These are phyloP conservation scores for Kazachstania sp. DNA, from an alignment of 1,139 yeast genomes.

Conservation along the genomic window DNA sequence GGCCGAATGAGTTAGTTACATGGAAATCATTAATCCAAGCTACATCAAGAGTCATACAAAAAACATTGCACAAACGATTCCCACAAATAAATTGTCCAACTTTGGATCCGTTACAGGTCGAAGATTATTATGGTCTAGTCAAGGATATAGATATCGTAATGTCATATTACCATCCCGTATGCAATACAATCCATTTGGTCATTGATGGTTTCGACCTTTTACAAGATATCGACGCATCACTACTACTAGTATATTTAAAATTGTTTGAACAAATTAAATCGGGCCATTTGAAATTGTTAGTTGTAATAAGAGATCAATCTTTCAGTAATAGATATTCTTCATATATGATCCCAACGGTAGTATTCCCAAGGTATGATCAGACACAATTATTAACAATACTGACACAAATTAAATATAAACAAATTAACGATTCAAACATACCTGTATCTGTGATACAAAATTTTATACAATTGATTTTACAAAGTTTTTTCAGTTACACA, in stretches of 20 bases:
- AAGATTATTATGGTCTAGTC: slow-evolving; percentile 24
- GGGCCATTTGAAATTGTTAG: slow-evolving; percentile 19
- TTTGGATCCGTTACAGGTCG: slow-evolving; percentile 28
- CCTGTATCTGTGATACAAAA: slow-evolving; percentile 10
- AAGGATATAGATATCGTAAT: slow-evolving; percentile 8
- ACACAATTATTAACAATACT: slow-evolving; percentile 17
- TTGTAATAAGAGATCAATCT: slow-evolving; percentile 18
- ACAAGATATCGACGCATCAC: slow-evolving; percentile 27
- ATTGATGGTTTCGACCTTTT: slow-evolving; percentile 28
- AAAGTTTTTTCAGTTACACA: slow-evolving; percentile 28
- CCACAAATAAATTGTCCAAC: slow-evolving; percentile 12
- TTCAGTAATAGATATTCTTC: slow-evolving; percentile 25
- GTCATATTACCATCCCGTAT: neutral
- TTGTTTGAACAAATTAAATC: slow-evolving; percentile 19
- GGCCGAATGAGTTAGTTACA: slow-evolving; percentile 26
- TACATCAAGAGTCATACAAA: slow-evolving; percentile 21
- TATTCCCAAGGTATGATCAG: slow-evolving; percentile 27
- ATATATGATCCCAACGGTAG: slow-evolving; percentile 22
- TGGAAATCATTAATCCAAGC: slow-evolving; percentile 30
- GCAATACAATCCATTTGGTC: slow-evolving; percentile 16
- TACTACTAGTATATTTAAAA: slow-evolving; percentile 24
- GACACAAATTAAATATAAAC: slow-evolving; percentile 6
- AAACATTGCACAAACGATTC: slow-evolving; percentile 11
- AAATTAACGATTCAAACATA: slow-evolving; percentile 4
- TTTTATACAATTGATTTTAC: slow-evolving; percentile 25